Base-by-base conservation (phyloP, 306 rosid genomes). In the Glycine soja region DNA sequence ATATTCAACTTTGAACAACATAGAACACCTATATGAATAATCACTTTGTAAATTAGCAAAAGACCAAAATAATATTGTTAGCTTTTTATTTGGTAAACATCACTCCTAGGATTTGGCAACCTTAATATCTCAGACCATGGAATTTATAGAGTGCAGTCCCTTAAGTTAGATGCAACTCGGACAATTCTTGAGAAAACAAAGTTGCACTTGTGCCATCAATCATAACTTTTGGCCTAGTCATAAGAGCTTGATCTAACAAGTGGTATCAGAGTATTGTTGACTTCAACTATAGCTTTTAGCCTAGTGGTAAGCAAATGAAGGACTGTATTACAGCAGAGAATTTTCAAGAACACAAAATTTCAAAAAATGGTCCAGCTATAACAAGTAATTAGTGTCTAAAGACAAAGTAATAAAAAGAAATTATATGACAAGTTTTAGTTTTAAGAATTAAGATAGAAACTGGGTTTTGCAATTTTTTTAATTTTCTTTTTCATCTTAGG, bases 401-500 rank as follows among this genome's bases (percentile, higher is more conserved):
- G 56, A 42, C 38, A 42, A 74, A 59, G 40, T 11, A 19, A 54
- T 24, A 54, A 11, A 15, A 5, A 16, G 10, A 38, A 73, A 14
- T 11, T 11, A n/a, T n/a, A n/a, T 36, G 32, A 11, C 30, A 66
- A 62, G 67, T 52, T 30, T 42, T 24, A 53, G 48, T 13, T 19
- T 42, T 54, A 7, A 51, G 24, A 30, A 63, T 65, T 43, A 9
- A 54, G 38, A 34, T 34, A 34, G 38, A 34, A 68, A 40, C 42
- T 11, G 19, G 38, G 34, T n/a, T 80, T 61, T 48, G 1, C 19
- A 13, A 11, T n/a, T 14, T 34, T 64, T 12, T 34, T 5, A 14
- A 16, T 18, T 10, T 68, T 48, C 1, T 3, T 2, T 81, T 67
- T 57, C 19, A 77, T 74, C 67, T 72, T 30, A 72, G 64, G 38